Conservation (phyloP, 345 rosid genomes). For the Bretschneidera sinensis region DNA sequence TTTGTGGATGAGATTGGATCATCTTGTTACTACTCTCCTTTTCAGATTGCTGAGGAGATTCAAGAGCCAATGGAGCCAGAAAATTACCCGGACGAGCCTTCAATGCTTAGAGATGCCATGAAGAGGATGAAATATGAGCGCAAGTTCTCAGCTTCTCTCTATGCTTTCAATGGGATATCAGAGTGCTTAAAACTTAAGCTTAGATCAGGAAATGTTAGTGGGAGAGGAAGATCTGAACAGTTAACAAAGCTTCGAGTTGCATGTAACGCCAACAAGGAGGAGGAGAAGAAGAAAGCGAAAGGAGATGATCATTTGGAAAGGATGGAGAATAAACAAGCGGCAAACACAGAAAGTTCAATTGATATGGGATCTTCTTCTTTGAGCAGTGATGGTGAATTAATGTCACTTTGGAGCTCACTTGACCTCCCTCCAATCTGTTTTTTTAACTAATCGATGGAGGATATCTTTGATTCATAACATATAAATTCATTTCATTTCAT, state of each 20-base stretch:
- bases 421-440: constrained; percentile 62
- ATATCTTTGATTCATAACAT: too few relatives aligned
- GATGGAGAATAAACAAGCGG: constrained; percentile 18
- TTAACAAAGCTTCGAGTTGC: constrained; percentile 32
- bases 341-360: constrained; percentile 15
- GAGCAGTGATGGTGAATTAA: constrained; percentile 36
- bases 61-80: constrained; percentile 34
- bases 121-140: constrained; percentile 59
- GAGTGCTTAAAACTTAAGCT: constrained; percentile 49
- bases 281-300: constrained; percentile 15
- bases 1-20: constrained; percentile 38
- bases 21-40: constrained; percentile 38
- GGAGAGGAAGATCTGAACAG: constrained; percentile 26
- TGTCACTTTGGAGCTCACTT: constrained; percentile 53
- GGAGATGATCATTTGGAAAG: constrained; percentile 14
- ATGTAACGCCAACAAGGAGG: constrained; percentile 22
- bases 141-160: constrained; percentile 59
- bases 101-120: constrained; percentile 45
- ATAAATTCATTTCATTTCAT: not conserved
- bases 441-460: constrained; percentile 32
- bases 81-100: constrained; percentile 32
- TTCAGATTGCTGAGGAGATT: constrained; percentile 50
- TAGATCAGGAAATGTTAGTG: constrained; percentile 21
- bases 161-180: constrained; percentile 54
- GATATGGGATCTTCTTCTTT: constrained; percentile 18